Evolutionary conservation across 225 moss, liverwort and hornwort genomes (phyloP).

Genomic region (Physcomitrium patens): DNA sequence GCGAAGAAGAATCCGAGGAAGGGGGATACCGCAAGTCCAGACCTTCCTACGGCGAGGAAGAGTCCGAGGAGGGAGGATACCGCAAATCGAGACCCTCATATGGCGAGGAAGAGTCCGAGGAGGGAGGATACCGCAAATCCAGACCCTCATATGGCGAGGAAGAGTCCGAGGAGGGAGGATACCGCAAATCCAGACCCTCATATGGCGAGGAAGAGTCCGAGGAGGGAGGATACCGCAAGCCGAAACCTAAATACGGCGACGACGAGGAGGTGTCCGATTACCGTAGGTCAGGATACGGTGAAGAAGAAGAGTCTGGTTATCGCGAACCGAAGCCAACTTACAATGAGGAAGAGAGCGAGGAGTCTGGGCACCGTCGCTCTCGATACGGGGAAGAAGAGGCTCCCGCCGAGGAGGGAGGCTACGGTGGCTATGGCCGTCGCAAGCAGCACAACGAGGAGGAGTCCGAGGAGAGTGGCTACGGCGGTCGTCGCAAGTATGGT

Average conservation of each 20-base stretch:
- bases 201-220: not conserved
- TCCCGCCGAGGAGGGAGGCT: slow-evolving; percentile 7
- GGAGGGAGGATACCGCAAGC: slow-evolving; percentile 12
- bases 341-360: too few relatives aligned
- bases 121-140: too few relatives aligned
- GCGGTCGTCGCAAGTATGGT: not conserved
- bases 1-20: too few relatives aligned
- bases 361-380: too few relatives aligned
- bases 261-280: not conserved
- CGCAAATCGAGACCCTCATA: too few relatives aligned
- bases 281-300: slow-evolving; percentile 8
- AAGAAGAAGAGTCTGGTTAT: not conserved
- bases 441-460: slow-evolving; percentile 13
- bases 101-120: too few relatives aligned
- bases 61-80: too few relatives aligned
- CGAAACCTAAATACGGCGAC: slow-evolving; percentile 16
- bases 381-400: slow-evolving; percentile 19
- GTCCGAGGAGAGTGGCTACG: not conserved
- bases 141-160: too few relatives aligned
- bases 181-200: too few relatives aligned
- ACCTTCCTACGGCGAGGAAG: too few relatives aligned
- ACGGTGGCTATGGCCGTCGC: slow-evolving; percentile 18
- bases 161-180: too few relatives aligned
- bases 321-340: not conserved
- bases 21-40: too few relatives aligned